Conservation (phyloP, 805 yeast genomes). For the Saturnispora mendoncae region DNA sequence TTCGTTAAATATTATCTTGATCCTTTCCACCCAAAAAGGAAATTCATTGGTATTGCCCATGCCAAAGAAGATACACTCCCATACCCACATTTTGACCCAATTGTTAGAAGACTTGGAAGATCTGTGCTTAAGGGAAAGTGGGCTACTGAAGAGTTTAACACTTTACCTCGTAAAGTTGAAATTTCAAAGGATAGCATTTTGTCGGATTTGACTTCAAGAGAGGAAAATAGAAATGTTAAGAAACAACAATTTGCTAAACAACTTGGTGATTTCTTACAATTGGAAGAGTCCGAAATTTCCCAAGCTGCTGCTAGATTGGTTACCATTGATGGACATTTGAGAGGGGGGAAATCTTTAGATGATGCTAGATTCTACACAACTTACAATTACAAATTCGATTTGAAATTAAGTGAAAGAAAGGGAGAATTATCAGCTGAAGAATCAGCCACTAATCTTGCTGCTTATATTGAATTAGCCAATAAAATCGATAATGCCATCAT, state of each 20-base stretch:
- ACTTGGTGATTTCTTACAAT: conserved; percentile 21
- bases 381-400: conserved; percentile 37
- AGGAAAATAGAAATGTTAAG: conserved; percentile 29
- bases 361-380: conserved; percentile 58
- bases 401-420: conserved; percentile 33
- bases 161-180: conserved; percentile 60
- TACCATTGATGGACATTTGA: conserved; percentile 43
- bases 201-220: conserved; percentile 33
- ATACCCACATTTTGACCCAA: conserved; percentile 84
- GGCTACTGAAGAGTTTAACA: conserved; percentile 51
- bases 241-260: conserved; percentile 25
- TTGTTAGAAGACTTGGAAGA: conserved; percentile 76
- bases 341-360: conserved; percentile 46
- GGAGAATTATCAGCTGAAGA: conserved; percentile 30
- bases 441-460: conserved; percentile 15
- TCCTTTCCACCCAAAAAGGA: conserved; percentile 93
- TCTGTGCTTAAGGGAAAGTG: conserved; percentile 41
- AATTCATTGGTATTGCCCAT: conserved; percentile 82
- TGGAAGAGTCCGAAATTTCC: conserved; percentile 25
- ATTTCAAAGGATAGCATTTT: conserved; percentile 46
- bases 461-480: conserved; percentile 32
- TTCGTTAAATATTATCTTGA: conserved; percentile 84
- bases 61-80: conserved; percentile 59
- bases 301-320: conserved; percentile 50
- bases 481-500: conserved; percentile 38